Evolutionary conservation across 805 yeast species (phyloP).

Genomic region (Yarrowia phangngaensis): DNA sequence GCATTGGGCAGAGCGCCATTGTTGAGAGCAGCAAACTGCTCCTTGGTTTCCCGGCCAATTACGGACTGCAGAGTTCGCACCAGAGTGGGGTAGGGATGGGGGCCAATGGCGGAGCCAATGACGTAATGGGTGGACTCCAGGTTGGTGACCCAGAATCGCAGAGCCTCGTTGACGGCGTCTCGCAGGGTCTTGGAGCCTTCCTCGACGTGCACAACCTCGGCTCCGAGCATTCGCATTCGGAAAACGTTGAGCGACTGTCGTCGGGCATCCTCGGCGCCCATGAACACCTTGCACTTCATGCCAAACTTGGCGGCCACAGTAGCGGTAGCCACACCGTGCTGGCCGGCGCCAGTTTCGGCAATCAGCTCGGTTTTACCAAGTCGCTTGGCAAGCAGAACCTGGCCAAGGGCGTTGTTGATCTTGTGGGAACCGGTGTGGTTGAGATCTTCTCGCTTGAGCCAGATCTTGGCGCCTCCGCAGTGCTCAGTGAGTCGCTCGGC

Average conservation of each 20-base stretch:
- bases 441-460: slow-evolving; percentile 94
- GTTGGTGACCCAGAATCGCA: slow-evolving; percentile 91
- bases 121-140: slow-evolving; percentile 85
- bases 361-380: slow-evolving; percentile 46
- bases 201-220: slow-evolving; percentile 87
- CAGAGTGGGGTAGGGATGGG: slow-evolving; percentile 97
- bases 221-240: slow-evolving; percentile 95
- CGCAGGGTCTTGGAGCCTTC: slow-evolving; percentile 94
- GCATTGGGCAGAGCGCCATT: slow-evolving; percentile 85
- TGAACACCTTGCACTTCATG: slow-evolving; percentile 84
- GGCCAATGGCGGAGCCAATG: slow-evolving; percentile 98
- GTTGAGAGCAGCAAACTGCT: slow-evolving; percentile 77
- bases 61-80: slow-evolving; percentile 98
- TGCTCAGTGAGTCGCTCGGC: slow-evolving; percentile 87
- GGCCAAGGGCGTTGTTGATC: slow-evolving; percentile 49
- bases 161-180: slow-evolving; percentile 97
- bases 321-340: slow-evolving; percentile 53
- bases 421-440: slow-evolving; percentile 50
- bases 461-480: slow-evolving; percentile 93
- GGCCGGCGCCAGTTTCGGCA: slow-evolving; percentile 53
- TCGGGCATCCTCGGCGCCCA: slow-evolving; percentile 99
- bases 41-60: slow-evolving; percentile 90
- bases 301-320: slow-evolving; percentile 62
- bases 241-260: slow-evolving; percentile 98
- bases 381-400: slow-evolving; percentile 45